Conservation (phyloP, 169 alveolate genomes). For the Eimeria maxima region DNA sequence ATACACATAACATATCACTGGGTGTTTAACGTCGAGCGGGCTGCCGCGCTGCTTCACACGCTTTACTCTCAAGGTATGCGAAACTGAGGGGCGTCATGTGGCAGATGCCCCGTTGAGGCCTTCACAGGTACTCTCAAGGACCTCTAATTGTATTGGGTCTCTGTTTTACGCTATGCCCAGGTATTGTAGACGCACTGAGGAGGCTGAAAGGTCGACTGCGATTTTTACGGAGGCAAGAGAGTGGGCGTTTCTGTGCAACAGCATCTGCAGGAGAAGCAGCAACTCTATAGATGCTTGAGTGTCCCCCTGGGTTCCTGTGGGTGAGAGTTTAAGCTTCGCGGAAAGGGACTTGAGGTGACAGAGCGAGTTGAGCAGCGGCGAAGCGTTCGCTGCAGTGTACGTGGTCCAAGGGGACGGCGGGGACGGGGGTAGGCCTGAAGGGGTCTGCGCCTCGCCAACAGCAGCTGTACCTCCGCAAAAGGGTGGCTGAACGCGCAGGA, state of each 20-base stretch:
- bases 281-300: constrained; percentile 65
- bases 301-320: constrained; percentile 69
- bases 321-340: constrained; percentile 69
- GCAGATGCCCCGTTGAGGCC: neutral
- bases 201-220: constrained; percentile 70
- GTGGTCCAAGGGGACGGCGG: constrained; percentile 57
- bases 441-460: constrained; percentile 9
- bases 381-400: constrained; percentile 54
- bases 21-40: neutral
- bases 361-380: constrained; percentile 41
- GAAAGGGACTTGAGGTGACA: constrained; percentile 56
- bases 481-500: constrained; percentile 53
- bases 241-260: constrained; percentile 70
- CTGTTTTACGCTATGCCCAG: neutral
- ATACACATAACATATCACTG: neutral
- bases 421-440: neutral
- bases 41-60: neutral
- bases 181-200: constrained; percentile 58
- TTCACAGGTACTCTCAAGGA: neutral
- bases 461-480: neutral
- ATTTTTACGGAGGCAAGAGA: constrained; percentile 71
- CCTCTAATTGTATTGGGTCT: neutral
- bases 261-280: constrained; percentile 72
- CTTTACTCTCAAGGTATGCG: constrained; percentile 11
- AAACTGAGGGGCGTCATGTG: neutral